Percentiles rank a stretch among this genome's conserved stretches.
Evolutionary conservation across 805 yeast genomes (phyloP).

Genomic region (Candida corydali): DNA sequence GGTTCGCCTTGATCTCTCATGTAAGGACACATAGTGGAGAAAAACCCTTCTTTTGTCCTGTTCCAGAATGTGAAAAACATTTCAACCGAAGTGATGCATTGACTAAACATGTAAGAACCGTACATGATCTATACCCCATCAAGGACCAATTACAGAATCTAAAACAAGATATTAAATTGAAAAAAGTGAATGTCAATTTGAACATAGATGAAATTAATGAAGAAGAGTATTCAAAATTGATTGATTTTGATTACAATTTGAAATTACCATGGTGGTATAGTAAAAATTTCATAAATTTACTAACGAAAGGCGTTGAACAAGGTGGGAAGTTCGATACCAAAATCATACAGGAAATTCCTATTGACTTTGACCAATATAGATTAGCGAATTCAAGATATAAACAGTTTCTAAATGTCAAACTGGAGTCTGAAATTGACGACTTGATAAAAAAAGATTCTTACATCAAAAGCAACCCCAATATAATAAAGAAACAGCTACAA

Average conservation of each 20-base stretch:
- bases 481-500: slow-evolving; percentile 10
- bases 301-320: slow-evolving; percentile 11
- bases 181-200: too few relatives aligned
- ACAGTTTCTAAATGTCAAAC: slow-evolving; percentile 9
- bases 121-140: slow-evolving; percentile 48
- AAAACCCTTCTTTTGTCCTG: slow-evolving; percentile 58
- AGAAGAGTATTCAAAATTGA: too few relatives aligned
- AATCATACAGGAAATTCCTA: slow-evolving; percentile 27
- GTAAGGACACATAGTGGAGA: slow-evolving; percentile 65
- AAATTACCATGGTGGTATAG: slow-evolving; percentile 43
- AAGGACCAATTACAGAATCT: too few relatives aligned
- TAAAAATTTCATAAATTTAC: slow-evolving; percentile 21
- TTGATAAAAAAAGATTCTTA: slow-evolving; percentile 5
- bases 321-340: slow-evolving; percentile 16
- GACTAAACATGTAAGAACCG: slow-evolving; percentile 58
- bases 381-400: slow-evolving; percentile 32
- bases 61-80: slow-evolving; percentile 62
- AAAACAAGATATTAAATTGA: too few relatives aligned
- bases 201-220: too few relatives aligned
- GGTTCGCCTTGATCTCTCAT: slow-evolving; percentile 60
- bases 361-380: slow-evolving; percentile 30
- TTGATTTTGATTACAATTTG: slow-evolving; percentile 31
- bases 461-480: slow-evolving; percentile 5
- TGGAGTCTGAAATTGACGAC: slow-evolving; percentile 5
- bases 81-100: slow-evolving; percentile 61